Percentiles rank a stretch among this genome's conserved stretches.
phyloP scores from a whole-genome alignment of 495 filamentous ascomycete species.

The Neurospora terricola region DNA sequence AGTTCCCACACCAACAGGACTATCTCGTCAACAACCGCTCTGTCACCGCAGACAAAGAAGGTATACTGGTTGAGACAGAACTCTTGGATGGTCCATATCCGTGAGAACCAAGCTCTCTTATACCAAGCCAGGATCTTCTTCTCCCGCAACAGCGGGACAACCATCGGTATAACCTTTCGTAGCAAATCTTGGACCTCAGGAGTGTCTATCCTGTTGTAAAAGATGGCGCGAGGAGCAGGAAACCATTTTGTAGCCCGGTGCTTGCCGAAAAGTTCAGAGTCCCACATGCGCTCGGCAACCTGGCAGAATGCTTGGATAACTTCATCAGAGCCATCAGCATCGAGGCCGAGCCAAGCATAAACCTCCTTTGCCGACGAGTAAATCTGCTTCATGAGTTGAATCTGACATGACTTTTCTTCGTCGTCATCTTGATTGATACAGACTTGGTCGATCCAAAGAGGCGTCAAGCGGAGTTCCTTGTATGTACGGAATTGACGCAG shows the following conservation, averaged over 20 bases:
- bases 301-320: not conserved
- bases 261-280: not conserved
- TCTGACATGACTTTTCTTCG: constrained; percentile 15
- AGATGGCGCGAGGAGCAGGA: not conserved
- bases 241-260: not conserved
- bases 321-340: not conserved
- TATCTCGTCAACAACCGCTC: not conserved
- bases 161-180: not conserved
- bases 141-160: not conserved
- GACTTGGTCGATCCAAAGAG: constrained; percentile 16
- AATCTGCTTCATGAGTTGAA: constrained; percentile 18
- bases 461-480: not conserved
- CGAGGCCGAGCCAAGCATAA: not conserved
- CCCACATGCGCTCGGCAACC: not conserved
- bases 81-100: not conserved
- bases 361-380: constrained; percentile 9
- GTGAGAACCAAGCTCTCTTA: not conserved
- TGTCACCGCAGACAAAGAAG: not conserved
- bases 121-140: not conserved
- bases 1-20: not conserved
- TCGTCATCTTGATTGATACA: constrained; percentile 18
- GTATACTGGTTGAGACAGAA: not conserved
- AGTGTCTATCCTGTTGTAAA: not conserved
- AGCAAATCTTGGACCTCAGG: not conserved
- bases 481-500: not conserved